Evolutionary conservation across 352 stramenopile genomes (phyloP).

Genomic region (Pythium apleroticum): DNA sequence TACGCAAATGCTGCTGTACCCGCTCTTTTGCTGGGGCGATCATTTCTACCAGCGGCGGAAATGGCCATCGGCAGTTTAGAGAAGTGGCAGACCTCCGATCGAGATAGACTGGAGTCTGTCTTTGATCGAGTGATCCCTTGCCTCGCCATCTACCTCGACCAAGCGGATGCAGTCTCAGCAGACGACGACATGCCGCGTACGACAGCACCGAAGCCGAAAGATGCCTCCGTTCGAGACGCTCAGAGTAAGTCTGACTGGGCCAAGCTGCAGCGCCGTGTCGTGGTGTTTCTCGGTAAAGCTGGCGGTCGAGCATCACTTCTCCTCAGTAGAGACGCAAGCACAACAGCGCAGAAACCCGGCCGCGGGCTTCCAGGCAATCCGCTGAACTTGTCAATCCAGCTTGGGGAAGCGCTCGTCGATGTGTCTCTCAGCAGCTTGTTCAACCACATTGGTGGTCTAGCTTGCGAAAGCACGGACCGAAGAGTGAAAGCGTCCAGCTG

Average conservation of each 20-base stretch:
- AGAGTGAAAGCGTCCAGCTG: constrained; percentile 57
- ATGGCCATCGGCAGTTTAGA: constrained; percentile 59
- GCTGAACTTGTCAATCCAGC: constrained; percentile 44
- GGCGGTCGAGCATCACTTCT: constrained; percentile 46
- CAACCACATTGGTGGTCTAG: constrained; percentile 48
- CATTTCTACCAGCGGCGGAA: constrained; percentile 59
- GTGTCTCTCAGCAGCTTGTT: constrained; percentile 54
- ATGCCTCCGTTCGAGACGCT: constrained; percentile 17
- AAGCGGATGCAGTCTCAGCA: constrained; percentile 25
- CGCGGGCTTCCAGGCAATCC: constrained; percentile 14
- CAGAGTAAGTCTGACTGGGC: constrained; percentile 24
- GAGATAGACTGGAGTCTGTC: constrained; percentile 31
- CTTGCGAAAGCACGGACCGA: constrained; percentile 50
- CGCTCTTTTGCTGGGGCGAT: constrained; percentile 59
- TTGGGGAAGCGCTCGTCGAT: constrained; percentile 42
- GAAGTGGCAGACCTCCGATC: constrained; percentile 41
- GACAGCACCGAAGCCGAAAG: constrained; percentile 7
- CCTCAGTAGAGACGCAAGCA: constrained; percentile 38
- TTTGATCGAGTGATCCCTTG: constrained; percentile 47
- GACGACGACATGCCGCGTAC: constrained; percentile 1
- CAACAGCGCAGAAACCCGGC: neutral
- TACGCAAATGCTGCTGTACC: constrained; percentile 42
- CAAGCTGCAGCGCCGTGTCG: constrained; percentile 58
- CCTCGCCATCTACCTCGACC: constrained; percentile 54
- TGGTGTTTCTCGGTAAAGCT: constrained; percentile 57